Conservation (phyloP, 345 rosid genomes). For the Trapa incisa region DNA sequence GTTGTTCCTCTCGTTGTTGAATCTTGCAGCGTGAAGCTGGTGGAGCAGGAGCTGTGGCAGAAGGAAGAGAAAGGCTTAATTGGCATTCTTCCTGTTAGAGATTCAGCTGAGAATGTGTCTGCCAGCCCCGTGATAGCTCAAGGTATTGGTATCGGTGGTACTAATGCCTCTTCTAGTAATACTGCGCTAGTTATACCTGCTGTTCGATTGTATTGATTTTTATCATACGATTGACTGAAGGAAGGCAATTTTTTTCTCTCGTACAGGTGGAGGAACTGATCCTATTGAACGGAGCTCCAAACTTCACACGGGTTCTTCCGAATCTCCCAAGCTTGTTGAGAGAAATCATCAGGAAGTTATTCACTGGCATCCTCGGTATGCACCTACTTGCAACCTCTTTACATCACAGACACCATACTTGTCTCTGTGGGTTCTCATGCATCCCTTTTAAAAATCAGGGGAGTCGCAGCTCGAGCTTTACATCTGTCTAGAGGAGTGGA, state of each 20-base stretch:
- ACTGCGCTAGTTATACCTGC: no score
- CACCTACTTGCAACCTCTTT: background rate
- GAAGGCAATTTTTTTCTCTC: background rate
- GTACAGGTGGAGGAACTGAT: constrained; percentile 53
- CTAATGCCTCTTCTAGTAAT: no score
- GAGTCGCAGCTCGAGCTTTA: constrained; percentile 95
- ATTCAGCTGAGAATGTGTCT: constrained; percentile 50
- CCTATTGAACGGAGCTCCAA: constrained; percentile 49
- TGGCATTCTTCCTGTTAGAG: constrained; percentile 88
- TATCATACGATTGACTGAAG: background rate
- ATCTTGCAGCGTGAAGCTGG: constrained; percentile 65
- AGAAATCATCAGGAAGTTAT: constrained; percentile 68
- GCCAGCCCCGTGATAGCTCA: constrained; percentile 41
- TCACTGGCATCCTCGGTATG: constrained; percentile 86
- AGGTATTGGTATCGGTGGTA: constrained; percentile 19
- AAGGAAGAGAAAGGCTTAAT: constrained; percentile 92
- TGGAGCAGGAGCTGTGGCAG: constrained; percentile 99
- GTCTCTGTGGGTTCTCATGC: background rate
- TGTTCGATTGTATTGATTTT: background rate
- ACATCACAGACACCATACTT: background rate
- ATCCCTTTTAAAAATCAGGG: constrained; percentile 36
- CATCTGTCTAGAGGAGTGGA: constrained; percentile 98
- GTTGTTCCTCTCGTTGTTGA: background rate
- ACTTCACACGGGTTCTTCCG: constrained; percentile 48
- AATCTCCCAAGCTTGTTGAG: constrained; percentile 62